Evolutionary conservation across 2,329 filamentous ascomycete genomes (phyloP).

Genomic region (Fusarium subglutinans): DNA sequence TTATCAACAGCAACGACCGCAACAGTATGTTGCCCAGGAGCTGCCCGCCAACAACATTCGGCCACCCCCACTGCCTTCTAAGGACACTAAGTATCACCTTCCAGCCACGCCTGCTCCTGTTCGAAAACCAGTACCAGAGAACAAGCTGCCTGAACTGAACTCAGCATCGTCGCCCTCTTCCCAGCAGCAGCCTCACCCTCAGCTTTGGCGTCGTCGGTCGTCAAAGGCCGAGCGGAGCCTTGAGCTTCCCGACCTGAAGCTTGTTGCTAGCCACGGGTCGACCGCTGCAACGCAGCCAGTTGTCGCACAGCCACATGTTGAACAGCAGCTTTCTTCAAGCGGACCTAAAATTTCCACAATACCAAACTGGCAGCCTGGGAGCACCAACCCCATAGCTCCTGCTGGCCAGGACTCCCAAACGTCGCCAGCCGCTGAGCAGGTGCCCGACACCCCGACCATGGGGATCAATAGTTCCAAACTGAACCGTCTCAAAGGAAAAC

Average conservation of each 20-base stretch:
- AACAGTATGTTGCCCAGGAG: slow-evolving; percentile 36
- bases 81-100: slow-evolving; percentile 39
- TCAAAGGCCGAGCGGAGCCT: slow-evolving; percentile 58
- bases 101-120: slow-evolving; percentile 33
- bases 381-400: slow-evolving; percentile 14
- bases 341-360: slow-evolving; percentile 29
- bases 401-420: slow-evolving; percentile 17
- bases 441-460: slow-evolving; percentile 43
- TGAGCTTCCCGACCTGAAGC: slow-evolving; percentile 59
- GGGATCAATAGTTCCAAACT: slow-evolving; percentile 48
- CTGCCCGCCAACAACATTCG: slow-evolving; percentile 5
- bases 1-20: slow-evolving; percentile 26
- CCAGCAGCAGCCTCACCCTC: slow-evolving; percentile 42
- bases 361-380: slow-evolving; percentile 25
- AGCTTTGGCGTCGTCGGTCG: slow-evolving; percentile 62
- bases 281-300: slow-evolving; percentile 50
- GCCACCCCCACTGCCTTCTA: slow-evolving; percentile 41
- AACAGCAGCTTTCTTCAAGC: slow-evolving; percentile 27
- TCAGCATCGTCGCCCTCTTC: slow-evolving; percentile 40
- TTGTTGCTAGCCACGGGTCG: slow-evolving; percentile 60
- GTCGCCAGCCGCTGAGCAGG: slow-evolving; percentile 21
- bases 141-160: slow-evolving; percentile 27
- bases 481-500: slow-evolving; percentile 44
- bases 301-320: slow-evolving; percentile 20
- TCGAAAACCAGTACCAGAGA: slow-evolving; percentile 18